Conservation (phyloP, 2,329 filamentous ascomycete genomes). For the Lecanicillium sp. region DNA sequence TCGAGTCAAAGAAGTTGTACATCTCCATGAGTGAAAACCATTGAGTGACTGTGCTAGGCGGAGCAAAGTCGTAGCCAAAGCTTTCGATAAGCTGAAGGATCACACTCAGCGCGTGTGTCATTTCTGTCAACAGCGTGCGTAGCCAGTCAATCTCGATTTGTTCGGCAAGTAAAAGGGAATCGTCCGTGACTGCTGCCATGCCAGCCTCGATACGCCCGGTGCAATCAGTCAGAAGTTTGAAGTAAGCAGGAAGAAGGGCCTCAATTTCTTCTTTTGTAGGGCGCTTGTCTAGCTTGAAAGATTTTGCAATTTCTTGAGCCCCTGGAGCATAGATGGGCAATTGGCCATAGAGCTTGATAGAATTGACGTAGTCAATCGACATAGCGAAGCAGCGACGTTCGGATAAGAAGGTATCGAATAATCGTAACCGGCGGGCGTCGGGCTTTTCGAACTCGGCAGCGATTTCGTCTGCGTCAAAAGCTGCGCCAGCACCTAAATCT, state of each 20-base stretch:
- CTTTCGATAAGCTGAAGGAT: constrained; percentile 64
- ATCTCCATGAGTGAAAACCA: constrained; percentile 71
- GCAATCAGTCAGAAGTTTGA: constrained; percentile 36
- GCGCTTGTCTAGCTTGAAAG: constrained; percentile 21
- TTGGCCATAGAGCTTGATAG: constrained; percentile 34
- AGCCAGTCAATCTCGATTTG: constrained; percentile 52
- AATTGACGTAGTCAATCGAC: constrained; percentile 47
- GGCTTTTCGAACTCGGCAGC: constrained; percentile 53
- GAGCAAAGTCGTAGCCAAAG: constrained; percentile 43
- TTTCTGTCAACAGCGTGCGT: constrained; percentile 57
- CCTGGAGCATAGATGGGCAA: constrained; percentile 25
- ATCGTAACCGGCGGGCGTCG: constrained; percentile 54
- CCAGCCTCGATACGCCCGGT: constrained; percentile 41
- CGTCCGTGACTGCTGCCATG: constrained; percentile 43
- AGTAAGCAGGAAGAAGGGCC: constrained; percentile 37
- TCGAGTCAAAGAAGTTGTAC: constrained; percentile 59
- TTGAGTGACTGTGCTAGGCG: constrained; percentile 49
- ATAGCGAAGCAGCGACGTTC: constrained; percentile 63
- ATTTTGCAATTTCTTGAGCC: constrained; percentile 18
- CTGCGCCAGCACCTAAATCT: constrained; percentile 37
- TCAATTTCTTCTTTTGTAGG: constrained; percentile 30
- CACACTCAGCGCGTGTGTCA: constrained; percentile 64
- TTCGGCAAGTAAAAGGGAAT: constrained; percentile 39
- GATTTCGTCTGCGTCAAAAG: constrained; percentile 45
- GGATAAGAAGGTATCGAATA: constrained; percentile 62